phyloP scores from a whole-genome alignment of 805 yeast genomes.

The Cephaloascus fragrans region DNA sequence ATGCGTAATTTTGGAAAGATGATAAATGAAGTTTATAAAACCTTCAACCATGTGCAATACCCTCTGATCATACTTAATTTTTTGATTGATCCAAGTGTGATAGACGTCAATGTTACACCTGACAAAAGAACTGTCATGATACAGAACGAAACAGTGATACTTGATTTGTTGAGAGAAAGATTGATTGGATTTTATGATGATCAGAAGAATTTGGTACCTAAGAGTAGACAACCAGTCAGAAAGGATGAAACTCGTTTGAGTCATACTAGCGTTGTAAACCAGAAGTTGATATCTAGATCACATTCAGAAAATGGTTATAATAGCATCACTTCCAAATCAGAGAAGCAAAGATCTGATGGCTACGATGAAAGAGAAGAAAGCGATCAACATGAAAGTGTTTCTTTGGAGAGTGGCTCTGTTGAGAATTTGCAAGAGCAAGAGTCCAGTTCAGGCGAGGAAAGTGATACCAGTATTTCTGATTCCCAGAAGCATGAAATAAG shows the following conservation, averaged over 20 bases:
- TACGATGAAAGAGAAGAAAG: background rate
- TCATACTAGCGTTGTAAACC: no score
- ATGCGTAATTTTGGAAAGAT: constrained; percentile 45
- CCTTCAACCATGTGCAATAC: constrained; percentile 59
- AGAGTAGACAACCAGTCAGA: background rate
- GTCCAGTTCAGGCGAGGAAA: background rate
- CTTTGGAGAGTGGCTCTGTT: no score
- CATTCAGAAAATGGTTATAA: no score
- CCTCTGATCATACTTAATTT: constrained; percentile 67
- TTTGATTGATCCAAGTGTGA: constrained; percentile 32
- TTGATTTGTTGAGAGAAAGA: constrained; percentile 45
- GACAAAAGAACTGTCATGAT: constrained; percentile 71
- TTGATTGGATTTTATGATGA: constrained; percentile 36
- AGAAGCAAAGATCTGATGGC: background rate
- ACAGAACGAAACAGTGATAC: constrained; percentile 52
- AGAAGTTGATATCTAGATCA: no score
- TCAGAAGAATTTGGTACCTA: constrained; percentile 7
- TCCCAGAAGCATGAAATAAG: background rate
- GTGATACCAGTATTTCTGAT: background rate
- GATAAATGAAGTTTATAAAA: constrained; percentile 65
- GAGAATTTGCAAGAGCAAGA: background rate
- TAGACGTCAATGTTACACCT: constrained; percentile 90
- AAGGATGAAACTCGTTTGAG: background rate
- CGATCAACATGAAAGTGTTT: background rate
- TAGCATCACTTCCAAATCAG: background rate